Base-by-base conservation (phyloP, 768 basidiomycete species). In the Hericium alpestre region DNA sequence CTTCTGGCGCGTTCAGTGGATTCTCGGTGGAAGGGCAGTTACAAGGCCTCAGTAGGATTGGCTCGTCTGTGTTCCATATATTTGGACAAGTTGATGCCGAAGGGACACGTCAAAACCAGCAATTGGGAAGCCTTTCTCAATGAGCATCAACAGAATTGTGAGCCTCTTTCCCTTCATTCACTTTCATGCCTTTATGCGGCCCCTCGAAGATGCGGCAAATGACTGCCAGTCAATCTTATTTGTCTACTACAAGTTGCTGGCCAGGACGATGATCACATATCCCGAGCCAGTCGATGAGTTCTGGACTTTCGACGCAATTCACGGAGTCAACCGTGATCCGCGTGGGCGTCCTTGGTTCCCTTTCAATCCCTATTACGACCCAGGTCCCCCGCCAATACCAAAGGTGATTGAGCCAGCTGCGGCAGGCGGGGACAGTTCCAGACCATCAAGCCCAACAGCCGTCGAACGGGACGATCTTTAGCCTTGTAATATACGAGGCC, bases 1-100 rank as follows among this genome's bases (percentile, higher is more conserved):
- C 73, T 86, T 5, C 73, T 91, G 20, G 87, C 87, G 15, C 77
- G 81, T 37, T 79, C 80, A 0, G 85, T 81, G 47, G 89, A 90
- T 60, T 71, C 71, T 6, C 76, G 74, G 32, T 90, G 88, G 87
- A 83, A 85, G 69, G 88, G 87, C 41, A 78, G 73, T 57, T 90
- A 87, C 63, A 74, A 67, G n/a, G 58, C 64, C 4, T 72, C 76
- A 10, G 75, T 91, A 39, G 84, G 86, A 16, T 75, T 90, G 9
- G 75, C 85, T 25, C 76, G 82, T 16, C 74, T 91, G 0, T 71
- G 82, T n/a, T 80, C 83, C 61, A 69, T 70, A 1, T 91, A 90
- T 56, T 73, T 82, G 58, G 71, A 75, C 40, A 71, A 74, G 12
- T 63, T 70, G 0, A 67, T 91, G 23, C 54, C 64, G 2, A 91